These are phyloP conservation scores for Aspergillus udagawae DNA, from an alignment of 2,329 filamentous ascomycete species.

Conservation along the genomic window DNA sequence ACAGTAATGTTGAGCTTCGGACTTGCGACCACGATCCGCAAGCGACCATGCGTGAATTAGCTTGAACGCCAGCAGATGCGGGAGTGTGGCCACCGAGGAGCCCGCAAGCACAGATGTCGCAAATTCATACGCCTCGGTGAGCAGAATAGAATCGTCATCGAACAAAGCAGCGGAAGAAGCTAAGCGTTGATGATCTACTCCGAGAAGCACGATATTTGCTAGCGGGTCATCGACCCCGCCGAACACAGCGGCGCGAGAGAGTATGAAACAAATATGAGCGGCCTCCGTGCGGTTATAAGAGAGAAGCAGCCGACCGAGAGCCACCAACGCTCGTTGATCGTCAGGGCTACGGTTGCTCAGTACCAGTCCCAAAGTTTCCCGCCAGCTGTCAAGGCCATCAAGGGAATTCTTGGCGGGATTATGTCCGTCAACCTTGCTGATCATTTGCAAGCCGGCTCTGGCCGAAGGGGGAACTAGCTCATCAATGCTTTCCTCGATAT, in stretches of 20 bases:
- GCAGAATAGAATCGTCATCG: constrained; percentile 79
- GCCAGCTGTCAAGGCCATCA: constrained; percentile 88
- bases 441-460: constrained; percentile 83
- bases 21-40: constrained; percentile 75
- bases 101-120: constrained; percentile 68
- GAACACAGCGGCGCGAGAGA: constrained; percentile 71
- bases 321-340: constrained; percentile 71
- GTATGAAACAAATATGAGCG: constrained; percentile 89
- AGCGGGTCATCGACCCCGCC: constrained; percentile 78
- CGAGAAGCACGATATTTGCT: constrained; percentile 76
- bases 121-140: constrained; percentile 97
- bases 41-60: constrained; percentile 79
- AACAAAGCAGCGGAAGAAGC: constrained; percentile 64
- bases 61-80: constrained; percentile 88
- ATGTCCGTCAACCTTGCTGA: constrained; percentile 65
- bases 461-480: constrained; percentile 92
- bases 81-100: constrained; percentile 56
- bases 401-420: constrained; percentile 67
- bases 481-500: constrained; percentile 89
- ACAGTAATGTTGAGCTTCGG: constrained; percentile 87
- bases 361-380: constrained; percentile 80
- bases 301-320: constrained; percentile 75
- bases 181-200: constrained; percentile 72
- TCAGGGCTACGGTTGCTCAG: constrained; percentile 81
- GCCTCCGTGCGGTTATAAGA: constrained; percentile 87